Percentiles rank a stretch among this genome's conserved stretches.
These are phyloP conservation scores for Quercus lobata DNA, from an alignment of 331 rosid species.

Conservation along the genomic window DNA sequence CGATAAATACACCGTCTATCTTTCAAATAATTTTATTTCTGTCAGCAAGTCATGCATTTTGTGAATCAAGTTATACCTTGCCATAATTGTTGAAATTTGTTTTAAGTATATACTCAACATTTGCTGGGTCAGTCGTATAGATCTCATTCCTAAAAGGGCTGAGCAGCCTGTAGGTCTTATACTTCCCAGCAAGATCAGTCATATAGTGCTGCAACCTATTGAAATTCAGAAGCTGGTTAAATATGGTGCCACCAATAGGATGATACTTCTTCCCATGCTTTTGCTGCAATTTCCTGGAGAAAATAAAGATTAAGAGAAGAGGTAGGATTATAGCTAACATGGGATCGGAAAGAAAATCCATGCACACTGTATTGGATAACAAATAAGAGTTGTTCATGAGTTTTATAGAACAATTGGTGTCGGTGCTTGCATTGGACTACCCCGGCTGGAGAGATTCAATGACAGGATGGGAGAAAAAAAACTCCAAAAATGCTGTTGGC, in stretches of 20 bases:
- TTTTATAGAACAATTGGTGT: too few relatives aligned
- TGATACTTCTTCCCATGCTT: constrained; percentile 42
- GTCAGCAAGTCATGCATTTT: too few relatives aligned
- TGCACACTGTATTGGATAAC: too few relatives aligned
- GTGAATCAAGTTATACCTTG: constrained; percentile 42
- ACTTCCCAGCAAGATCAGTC: constrained; percentile 69
- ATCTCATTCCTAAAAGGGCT: constrained; percentile 51
- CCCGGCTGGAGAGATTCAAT: too few relatives aligned
- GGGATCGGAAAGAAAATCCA: too few relatives aligned
- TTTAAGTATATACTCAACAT: constrained; percentile 82
- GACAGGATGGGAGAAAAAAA: too few relatives aligned
- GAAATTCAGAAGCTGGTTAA: constrained; percentile 71
- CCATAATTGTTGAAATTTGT: constrained; percentile 80
- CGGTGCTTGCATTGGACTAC: too few relatives aligned
- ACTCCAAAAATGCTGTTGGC: too few relatives aligned
- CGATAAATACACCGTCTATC: too few relatives aligned
- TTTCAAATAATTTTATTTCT: too few relatives aligned
- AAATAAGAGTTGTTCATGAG: too few relatives aligned
- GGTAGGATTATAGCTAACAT: constrained; percentile 20
- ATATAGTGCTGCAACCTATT: constrained; percentile 63
- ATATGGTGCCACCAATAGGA: constrained; percentile 69
- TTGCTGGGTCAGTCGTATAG: constrained; percentile 68
- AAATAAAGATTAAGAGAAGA: constrained; percentile 12
- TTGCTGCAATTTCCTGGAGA: constrained; percentile 12
- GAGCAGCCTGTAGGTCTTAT: constrained; percentile 70